These are phyloP conservation scores for Amanita subjunquillea DNA, from an alignment of 768 basidiomycete genomes.

Conservation along the genomic window DNA sequence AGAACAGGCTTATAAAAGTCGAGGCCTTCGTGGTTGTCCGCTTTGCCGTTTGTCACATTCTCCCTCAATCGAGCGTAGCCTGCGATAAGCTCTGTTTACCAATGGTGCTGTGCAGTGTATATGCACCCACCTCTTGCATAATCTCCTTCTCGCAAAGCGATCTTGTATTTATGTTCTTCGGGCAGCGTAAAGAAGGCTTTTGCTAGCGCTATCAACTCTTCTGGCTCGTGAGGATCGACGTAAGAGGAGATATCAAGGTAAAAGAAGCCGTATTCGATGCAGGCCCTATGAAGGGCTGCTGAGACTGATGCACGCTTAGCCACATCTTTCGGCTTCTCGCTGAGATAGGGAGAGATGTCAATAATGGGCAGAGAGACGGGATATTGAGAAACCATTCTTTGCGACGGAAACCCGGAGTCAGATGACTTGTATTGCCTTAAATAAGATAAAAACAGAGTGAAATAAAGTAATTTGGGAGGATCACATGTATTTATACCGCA, in stretches of 20 bases:
- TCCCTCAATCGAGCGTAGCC: constrained; percentile 77
- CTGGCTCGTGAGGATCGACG: constrained; percentile 46
- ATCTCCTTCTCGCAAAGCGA: constrained; percentile 63
- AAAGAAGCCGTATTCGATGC: constrained; percentile 80
- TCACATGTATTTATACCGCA: not conserved
- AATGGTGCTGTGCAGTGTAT: not conserved
- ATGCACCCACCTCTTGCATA: constrained; percentile 53
- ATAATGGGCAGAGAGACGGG: constrained; percentile 51
- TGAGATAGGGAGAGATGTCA: constrained; percentile 56
- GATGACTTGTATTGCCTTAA: constrained; percentile 4
- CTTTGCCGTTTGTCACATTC: constrained; percentile 79
- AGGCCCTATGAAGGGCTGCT: constrained; percentile 60
- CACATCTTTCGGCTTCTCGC: constrained; percentile 18
- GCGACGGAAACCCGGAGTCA: not conserved
- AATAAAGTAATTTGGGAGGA: not conserved
- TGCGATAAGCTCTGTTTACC: constrained; percentile 17
- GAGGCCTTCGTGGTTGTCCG: constrained; percentile 78
- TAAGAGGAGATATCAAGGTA: constrained; percentile 67
- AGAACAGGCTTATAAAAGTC: constrained; percentile 75
- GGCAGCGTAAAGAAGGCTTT: constrained; percentile 65
- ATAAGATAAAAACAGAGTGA: constrained; percentile 5
- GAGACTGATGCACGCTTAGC: constrained; percentile 35
- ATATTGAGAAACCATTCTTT: not conserved
- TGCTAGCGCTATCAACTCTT: constrained; percentile 54
- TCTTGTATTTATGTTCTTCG: constrained; percentile 67